Percentiles rank a stretch among this genome's conserved stretches.
Conservation (phyloP, 2,329 filamentous ascomycete genomes). For the Nannizziopsis barbatae region DNA sequence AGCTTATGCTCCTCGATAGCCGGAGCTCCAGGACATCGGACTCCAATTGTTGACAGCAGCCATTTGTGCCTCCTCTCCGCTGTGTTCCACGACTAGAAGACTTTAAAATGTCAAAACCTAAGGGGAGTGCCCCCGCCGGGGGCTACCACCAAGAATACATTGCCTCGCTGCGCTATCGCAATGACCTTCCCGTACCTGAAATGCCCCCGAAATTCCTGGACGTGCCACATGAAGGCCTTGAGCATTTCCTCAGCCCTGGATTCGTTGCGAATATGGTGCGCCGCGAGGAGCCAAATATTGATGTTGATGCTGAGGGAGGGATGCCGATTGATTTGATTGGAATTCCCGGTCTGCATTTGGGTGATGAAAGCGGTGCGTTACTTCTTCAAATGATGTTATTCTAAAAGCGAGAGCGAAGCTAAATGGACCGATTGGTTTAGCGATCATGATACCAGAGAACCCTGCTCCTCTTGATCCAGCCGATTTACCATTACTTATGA, state of each 20-base stretch:
- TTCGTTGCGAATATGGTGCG: constrained; percentile 82
- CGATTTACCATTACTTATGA: constrained; percentile 72
- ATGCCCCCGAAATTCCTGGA: constrained; percentile 94
- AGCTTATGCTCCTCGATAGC: neutral
- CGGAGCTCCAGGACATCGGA: neutral
- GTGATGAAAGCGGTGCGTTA: constrained; percentile 74
- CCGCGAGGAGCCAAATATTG: constrained; percentile 89
- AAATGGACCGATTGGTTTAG: constrained; percentile 35
- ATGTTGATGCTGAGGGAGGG: constrained; percentile 92
- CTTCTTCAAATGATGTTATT: neutral
- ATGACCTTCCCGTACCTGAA: constrained; percentile 86
- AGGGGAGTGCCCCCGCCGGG: constrained; percentile 30
- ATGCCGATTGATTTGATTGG: constrained; percentile 95
- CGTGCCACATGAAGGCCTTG: constrained; percentile 84
- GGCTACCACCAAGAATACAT: constrained; percentile 88
- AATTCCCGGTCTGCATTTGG: constrained; percentile 88
- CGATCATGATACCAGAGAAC: constrained; percentile 67
- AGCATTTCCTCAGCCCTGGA: constrained; percentile 78
- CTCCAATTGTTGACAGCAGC: neutral
- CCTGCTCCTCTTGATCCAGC: constrained; percentile 64
- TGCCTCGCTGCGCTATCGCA: constrained; percentile 86
- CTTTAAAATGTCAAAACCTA: constrained; percentile 30
- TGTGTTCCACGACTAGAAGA: neutral
- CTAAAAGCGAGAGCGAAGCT: neutral
- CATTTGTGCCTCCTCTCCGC: neutral